Evolutionary conservation across 257 asterid species (phyloP), one percentile per base, ranked within the genome.

Genomic region (Ballota nigra): DNA sequence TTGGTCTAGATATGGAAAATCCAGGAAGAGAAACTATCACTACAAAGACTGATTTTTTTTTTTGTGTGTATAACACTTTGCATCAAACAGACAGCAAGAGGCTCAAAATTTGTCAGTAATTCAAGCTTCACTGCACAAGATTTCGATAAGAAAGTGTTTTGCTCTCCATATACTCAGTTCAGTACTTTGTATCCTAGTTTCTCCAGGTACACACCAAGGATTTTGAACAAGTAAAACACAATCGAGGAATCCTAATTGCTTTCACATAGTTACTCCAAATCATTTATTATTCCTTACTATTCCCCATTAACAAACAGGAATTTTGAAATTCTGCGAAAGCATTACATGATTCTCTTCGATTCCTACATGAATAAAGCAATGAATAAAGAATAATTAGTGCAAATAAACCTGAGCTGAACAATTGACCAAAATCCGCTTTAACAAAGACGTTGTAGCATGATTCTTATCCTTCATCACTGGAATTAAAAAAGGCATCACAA

Each of bases 381-480:
- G 12, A 40, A 51, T 15, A 29, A 0, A 61, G 31, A 66, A 40
- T 52, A 23, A 40, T 41, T 9, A 53, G 76, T 9, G 24, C n/a
- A 69, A 77, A 72, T 36, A 74, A 79, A 94, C 97, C 98, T 89
- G 96, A 81, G 89, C 79, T 69, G 93, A 84, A 70, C 98, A 91
- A 68, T 80, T 87, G 75, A 85, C 74, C 79, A 89, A 78, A 73
- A 91, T 66, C 71, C 90, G 81, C 77, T 79, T 86, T 73, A 91
- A 86, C 40, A 88, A 47, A 23, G 93, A 79, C 60, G 91, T 74
- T 38, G 96, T 74, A 56, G 86, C 79, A 66, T 59, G 58, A 68
- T 68, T 85, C 84, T 89, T 91, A 76, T 94, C 97, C 82, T 85
- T 94, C 97, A 94, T 93, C 77, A 75, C 90, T 69, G 76, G 52